A percentile compares a stretch with the other conserved stretches of the same genome.
Conservation (phyloP, 768 basidiomycete species). For the Naganishia randhawae region DNA sequence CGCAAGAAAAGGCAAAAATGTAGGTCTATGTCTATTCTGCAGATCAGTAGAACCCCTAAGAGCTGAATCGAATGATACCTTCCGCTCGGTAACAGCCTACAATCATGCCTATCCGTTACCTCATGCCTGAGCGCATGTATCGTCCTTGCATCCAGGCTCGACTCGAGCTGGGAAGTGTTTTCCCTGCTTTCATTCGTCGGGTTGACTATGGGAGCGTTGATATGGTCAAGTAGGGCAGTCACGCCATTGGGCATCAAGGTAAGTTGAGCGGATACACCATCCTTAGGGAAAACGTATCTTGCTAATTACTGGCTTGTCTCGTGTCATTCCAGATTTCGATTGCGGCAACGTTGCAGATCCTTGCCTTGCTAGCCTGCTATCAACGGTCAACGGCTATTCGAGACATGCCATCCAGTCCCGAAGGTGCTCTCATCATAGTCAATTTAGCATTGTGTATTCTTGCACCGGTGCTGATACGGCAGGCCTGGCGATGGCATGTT, state of each 20-base stretch:
- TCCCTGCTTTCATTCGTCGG: slow-evolving; percentile 76
- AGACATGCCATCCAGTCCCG: slow-evolving; percentile 11
- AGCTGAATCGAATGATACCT: background rate
- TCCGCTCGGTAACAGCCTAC: slow-evolving; percentile 40
- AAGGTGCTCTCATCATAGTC: slow-evolving; percentile 10
- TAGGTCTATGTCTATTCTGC: slow-evolving; percentile 16
- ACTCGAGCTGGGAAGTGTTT: slow-evolving; percentile 79
- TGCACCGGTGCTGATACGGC: slow-evolving; percentile 6
- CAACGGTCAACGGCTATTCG: background rate
- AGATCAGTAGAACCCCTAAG: background rate
- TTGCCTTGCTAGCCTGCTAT: slow-evolving; percentile 2
- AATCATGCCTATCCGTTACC: slow-evolving; percentile 51
- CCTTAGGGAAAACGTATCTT: background rate
- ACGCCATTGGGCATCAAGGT: slow-evolving; percentile 8
- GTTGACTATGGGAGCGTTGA: slow-evolving; percentile 22
- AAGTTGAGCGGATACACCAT: background rate
- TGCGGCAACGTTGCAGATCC: background rate
- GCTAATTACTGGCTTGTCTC: background rate
- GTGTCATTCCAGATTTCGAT: background rate
- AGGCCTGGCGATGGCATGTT: slow-evolving; percentile 19
- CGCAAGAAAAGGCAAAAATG: slow-evolving; percentile 37
- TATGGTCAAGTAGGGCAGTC: slow-evolving; percentile 22
- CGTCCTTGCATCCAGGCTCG: slow-evolving; percentile 83
- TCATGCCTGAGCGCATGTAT: slow-evolving; percentile 89
- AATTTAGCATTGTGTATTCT: slow-evolving; percentile 7